phyloP scores from a whole-genome alignment of 306 rosid species.

The Sicyos edulis region DNA sequence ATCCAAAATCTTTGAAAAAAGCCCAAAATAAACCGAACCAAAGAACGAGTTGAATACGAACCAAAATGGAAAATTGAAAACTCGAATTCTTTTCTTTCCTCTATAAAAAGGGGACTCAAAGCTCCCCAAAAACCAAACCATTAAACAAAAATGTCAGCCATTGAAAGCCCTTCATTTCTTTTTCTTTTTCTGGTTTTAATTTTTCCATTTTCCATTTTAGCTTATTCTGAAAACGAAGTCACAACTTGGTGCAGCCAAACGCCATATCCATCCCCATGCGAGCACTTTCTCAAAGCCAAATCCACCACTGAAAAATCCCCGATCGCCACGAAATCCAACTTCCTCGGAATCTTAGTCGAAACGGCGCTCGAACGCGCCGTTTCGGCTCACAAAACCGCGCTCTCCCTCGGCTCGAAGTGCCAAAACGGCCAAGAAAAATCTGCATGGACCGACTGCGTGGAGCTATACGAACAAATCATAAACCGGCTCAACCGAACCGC shows the following conservation, averaged over 20 bases:
- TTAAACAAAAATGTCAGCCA: constrained; percentile 19
- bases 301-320: constrained; percentile 19
- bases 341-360: constrained; percentile 39
- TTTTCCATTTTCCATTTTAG: constrained; percentile 19
- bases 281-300: constrained; percentile 37
- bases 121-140: too few relatives aligned
- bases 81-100: not conserved
- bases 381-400: constrained; percentile 27
- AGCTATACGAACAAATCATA: constrained; percentile 47
- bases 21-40: too few relatives aligned
- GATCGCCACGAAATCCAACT: constrained; percentile 51
- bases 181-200: constrained; percentile 21
- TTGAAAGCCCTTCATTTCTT: not conserved
- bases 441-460: constrained; percentile 68
- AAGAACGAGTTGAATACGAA: too few relatives aligned
- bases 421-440: constrained; percentile 34
- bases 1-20: too few relatives aligned
- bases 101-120: not conserved
- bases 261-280: constrained; percentile 66
- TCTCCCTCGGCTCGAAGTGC: constrained; percentile 44
- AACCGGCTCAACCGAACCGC: constrained; percentile 41
- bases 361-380: constrained; percentile 45
- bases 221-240: constrained; percentile 30
- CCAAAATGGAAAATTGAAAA: too few relatives aligned
- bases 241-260: constrained; percentile 73